Evolutionary conservation across 495 filamentous ascomycete genomes (phyloP), one percentile per base, ranked within the genome.

Genomic region (Copromyces sp.): DNA sequence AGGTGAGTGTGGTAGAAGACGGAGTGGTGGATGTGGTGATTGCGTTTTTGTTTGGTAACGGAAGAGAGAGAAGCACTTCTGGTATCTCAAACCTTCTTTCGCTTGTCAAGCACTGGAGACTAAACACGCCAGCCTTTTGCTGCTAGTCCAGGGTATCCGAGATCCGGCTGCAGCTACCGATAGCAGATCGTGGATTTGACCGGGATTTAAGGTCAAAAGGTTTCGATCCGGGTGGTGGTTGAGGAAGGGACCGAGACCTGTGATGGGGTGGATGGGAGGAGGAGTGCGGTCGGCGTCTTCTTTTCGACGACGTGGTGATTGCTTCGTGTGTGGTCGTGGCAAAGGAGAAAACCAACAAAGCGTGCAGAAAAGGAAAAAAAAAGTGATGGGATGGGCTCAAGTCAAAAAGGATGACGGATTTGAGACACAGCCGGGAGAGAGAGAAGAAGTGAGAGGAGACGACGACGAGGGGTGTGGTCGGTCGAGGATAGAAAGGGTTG

Each of bases 71-170:
- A 75, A 80, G 73, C 75, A 78, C 74, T 74, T 65, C 72, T 76
- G 76, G 74, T 79, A 76, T 73, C 79, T 79, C 78, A 81, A 81
- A 81, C 79, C 79, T 80, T 65, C 53, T 65, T 65, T 79, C 77
- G 76, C 76, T 73, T 72, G 76, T 77, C 78, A 77, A 79, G 74
- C 76, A 42, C 69, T 70, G 72, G 73, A 75, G 12, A 61, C 53
- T 32, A 61, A 32, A 75, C 75, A 76, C 73, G 73, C 73, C 71
- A 44, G 29, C 68, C 68, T 70, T 74, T 74, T 68, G 45, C 61
- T 59, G 47, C 53, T 65, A 65, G 14, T 17, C 29, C 14, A 17
- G 53, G 6, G 29, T 65, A 35, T 65, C 53, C 53, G 53, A 65
- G 53, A 65, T 65, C 53, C 53, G 53, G 53, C 32, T 65, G 53